Evolutionary conservation across 75 land plant species (phyloP), one percentile per base, ranked within the genome.

Genomic region (Pinus tabuliformis): DNA sequence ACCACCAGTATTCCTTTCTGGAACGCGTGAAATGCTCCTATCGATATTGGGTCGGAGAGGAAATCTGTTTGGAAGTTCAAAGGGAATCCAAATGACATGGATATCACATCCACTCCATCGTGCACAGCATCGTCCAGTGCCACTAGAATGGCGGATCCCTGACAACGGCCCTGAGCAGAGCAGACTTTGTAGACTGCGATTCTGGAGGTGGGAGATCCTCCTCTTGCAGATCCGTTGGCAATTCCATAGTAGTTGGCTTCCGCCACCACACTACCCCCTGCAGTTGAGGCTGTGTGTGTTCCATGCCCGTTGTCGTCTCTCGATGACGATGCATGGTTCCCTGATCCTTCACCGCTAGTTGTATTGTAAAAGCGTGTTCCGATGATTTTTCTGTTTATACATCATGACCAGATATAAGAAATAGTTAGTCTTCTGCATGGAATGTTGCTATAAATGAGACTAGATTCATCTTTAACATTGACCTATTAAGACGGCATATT

Each of bases 101-200:
- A 90, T 5, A 95, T 63, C 5, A 93, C 80, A 59, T 95, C 96
- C 14, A 91, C 94, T 0, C 98, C 98, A 56, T 95, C 98, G 2
- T 81, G 70, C 8, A 93, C 83, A 0, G 96, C 96, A 63, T 89
- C 96, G 68, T 95, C 96, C 26, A 95, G 78, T 14, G 87, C 98
- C 0, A 89, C 81, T 1, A 95, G 73, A 30, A 95, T 89, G 22
- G 81, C 79, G 1, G 93, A 84, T 0, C 85, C 90, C 3, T 39
- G 58, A 74, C 98, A 95, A 13, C 83, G 90, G 21, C 18, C 21
- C 26, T 26, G 26, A 0, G 54, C 39, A 22, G 82, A 65, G 79
- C 96, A 95, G 0, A 93, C 96, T 37, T 82, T 85, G 72, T 94
- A 94, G 21, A 85, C 57, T 22, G 92, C 97, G 4, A 92, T 75